Evolutionary conservation across 2,329 filamentous ascomycete genomes (phyloP), one percentile per base, ranked within the genome.

Genomic region (Alternaria atra): DNA sequence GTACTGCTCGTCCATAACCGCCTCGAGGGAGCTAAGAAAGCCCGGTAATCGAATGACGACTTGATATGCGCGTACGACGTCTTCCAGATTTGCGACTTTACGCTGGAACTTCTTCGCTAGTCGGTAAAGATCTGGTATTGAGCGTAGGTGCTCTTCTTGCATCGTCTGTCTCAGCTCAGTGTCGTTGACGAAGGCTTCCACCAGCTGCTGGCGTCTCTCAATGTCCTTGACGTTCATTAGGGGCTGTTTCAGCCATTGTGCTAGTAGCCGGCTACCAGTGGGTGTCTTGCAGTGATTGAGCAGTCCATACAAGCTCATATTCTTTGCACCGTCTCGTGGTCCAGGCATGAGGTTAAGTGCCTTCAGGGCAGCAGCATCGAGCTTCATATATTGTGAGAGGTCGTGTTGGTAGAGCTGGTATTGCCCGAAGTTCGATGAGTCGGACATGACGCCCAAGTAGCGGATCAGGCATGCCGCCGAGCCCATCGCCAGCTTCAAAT

Each of bases 231-330:
- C 88, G 80, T 87, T 92, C 95, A 99, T 99, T 39, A 99, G 82
- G 0, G 95, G 95, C 78, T 99, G 95, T 80, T 99, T 99, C 54
- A 99, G 84, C 95, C 95, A 99, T 76, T 99, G 96, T 1, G 94
- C 90, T 30, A 99, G 83, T 59, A 99, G 79, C 48, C 96, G 87
- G 72, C 94, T 97, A 13, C 95, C 95, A 1, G 97, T 89, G 0
- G 95, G 92, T 1, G 95, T 99, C 79, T 97, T 98, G 88, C 95
- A 99, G 79, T 98, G 94, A 72, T 99, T 98, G 42, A 99, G 84
- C 17, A 99, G 83, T 0, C 95, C 95, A 71, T 92, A 99, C 53
- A 99, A 79, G 75, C 94, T 98, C 95, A 99, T 99, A 1, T 89
- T 96, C 82, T 97, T 98, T n/a, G 93, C 87, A 2, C 95, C 95